Conservation (phyloP, 2,329 filamentous ascomycete genomes). For the Pyrenochaeta sp. region DNA sequence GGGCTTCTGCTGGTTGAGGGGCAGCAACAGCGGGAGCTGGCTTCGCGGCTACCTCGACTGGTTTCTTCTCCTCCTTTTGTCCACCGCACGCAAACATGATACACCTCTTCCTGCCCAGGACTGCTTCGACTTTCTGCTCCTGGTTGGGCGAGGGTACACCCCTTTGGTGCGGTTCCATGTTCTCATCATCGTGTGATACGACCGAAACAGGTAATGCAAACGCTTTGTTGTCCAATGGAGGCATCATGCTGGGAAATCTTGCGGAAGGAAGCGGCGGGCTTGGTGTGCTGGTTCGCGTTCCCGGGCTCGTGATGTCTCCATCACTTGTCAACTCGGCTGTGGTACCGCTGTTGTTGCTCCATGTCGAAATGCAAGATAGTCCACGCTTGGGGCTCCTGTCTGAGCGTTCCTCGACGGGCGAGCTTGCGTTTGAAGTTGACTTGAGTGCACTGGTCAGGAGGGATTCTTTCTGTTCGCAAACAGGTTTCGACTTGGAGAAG, state of each 20-base stretch:
- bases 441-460: conserved; percentile 84
- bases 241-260: conserved; percentile 49
- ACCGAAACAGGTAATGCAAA: conserved; percentile 48
- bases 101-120: conserved; percentile 78
- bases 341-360: conserved; percentile 82
- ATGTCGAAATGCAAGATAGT: conserved; percentile 68
- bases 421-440: conserved; percentile 53
- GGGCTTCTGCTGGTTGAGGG: conserved; percentile 39
- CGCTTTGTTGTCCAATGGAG: conserved; percentile 48
- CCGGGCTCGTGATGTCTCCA: conserved; percentile 86
- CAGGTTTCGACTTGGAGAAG: conserved; percentile 59
- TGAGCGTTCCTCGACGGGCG: conserved; percentile 52
- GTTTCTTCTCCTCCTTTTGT: conserved; percentile 55
- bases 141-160: conserved; percentile 39
- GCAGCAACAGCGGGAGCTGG: conserved; percentile 26
- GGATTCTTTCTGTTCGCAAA: conserved; percentile 71
- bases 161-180: conserved; percentile 35
- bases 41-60: conserved; percentile 30
- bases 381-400: conserved; percentile 49
- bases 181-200: conserved; percentile 46
- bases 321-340: conserved; percentile 95
- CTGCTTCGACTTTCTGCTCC: conserved; percentile 68
- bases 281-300: conserved; percentile 79
- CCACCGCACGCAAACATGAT: conserved; percentile 92
- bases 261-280: conserved; percentile 80